phyloP scores from a whole-genome alignment of 306 rosid species.

The Trichosanthes cucumerina region DNA sequence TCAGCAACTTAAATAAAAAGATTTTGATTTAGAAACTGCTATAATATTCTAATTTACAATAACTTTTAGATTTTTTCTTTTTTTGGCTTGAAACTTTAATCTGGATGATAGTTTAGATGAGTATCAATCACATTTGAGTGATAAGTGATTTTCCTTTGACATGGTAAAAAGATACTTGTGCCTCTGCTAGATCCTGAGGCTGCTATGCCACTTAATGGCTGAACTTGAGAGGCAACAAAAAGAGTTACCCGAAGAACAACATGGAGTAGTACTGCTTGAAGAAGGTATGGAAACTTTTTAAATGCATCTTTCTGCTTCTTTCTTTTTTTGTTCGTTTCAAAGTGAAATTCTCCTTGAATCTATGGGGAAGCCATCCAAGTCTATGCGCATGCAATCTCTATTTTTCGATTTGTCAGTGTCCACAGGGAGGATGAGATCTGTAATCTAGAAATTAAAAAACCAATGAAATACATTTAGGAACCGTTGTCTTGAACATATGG shows the following conservation, averaged over 20 bases:
- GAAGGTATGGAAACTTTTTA: slow-evolving; percentile 51
- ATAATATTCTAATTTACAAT: no score
- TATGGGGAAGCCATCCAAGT: neutral
- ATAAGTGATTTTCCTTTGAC: slow-evolving; percentile 28
- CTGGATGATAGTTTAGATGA: no score
- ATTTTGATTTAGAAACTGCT: no score
- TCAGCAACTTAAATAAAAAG: no score
- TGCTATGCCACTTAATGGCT: slow-evolving; percentile 95
- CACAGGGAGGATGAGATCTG: no score
- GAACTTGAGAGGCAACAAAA: slow-evolving; percentile 41
- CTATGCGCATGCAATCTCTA: no score
- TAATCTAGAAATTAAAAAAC: neutral
- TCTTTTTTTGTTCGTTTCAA: no score
- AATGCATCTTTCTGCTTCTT: neutral
- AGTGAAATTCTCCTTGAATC: neutral
- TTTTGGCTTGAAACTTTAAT: no score
- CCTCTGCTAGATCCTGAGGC: slow-evolving; percentile 97
- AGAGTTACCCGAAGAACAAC: slow-evolving; percentile 62
- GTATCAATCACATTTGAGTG: no score
- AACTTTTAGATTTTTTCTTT: no score
- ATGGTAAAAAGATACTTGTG: slow-evolving; percentile 61
- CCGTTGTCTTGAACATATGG: neutral
- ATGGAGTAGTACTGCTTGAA: slow-evolving; percentile 56
- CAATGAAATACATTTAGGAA: neutral
- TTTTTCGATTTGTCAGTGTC: no score